phyloP scores from a whole-genome alignment of 2,329 filamentous ascomycete genomes.

The Thelonectria rubi region DNA sequence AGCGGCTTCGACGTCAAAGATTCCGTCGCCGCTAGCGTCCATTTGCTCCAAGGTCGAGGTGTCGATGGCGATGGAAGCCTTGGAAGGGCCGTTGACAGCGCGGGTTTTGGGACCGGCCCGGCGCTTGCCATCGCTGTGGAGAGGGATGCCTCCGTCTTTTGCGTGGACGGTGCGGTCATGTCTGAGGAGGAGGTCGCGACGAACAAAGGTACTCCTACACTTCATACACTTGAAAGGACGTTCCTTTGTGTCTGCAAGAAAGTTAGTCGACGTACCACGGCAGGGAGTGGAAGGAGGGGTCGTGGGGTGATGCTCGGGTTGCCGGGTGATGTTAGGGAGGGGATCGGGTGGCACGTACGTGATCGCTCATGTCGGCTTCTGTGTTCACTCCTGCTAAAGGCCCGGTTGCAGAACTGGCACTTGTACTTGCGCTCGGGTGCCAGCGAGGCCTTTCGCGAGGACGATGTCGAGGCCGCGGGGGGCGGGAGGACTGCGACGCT shows the following conservation, averaged over 20 bases:
- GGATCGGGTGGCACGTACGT: constrained; percentile 73
- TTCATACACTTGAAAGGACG: constrained; percentile 99
- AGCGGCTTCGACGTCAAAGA: constrained; percentile 95
- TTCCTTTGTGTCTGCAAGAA: constrained; percentile 87
- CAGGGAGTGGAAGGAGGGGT: constrained; percentile 22
- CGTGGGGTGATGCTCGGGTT: constrained; percentile 19
- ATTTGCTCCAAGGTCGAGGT: constrained; percentile 90
- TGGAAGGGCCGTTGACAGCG: constrained; percentile 71
- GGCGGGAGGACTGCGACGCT: constrained; percentile 71
- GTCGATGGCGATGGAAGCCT: constrained; percentile 82
- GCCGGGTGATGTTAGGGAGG: constrained; percentile 23
- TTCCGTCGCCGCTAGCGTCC: constrained; percentile 86
- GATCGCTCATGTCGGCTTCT: constrained; percentile 96
- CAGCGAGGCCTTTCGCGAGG: constrained; percentile 77
- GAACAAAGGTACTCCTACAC: constrained; percentile 97
- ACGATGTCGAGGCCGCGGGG: constrained; percentile 72
- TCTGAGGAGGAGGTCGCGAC: constrained; percentile 92
- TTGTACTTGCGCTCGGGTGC: constrained; percentile 98
- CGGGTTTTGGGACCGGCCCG: constrained; percentile 76
- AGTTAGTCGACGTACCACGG: constrained; percentile 38
- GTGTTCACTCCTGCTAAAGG: constrained; percentile 97
- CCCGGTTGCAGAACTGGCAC: constrained; percentile 97
- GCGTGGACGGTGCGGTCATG: constrained; percentile 99
- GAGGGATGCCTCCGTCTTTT: constrained; percentile 92
- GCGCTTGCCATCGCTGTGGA: constrained; percentile 94